Percentiles rank a stretch among this genome's conserved stretches.
These are phyloP conservation scores for Metschnikowia aberdeeniae DNA, from an alignment of 805 yeast genomes.

Conservation along the genomic window DNA sequence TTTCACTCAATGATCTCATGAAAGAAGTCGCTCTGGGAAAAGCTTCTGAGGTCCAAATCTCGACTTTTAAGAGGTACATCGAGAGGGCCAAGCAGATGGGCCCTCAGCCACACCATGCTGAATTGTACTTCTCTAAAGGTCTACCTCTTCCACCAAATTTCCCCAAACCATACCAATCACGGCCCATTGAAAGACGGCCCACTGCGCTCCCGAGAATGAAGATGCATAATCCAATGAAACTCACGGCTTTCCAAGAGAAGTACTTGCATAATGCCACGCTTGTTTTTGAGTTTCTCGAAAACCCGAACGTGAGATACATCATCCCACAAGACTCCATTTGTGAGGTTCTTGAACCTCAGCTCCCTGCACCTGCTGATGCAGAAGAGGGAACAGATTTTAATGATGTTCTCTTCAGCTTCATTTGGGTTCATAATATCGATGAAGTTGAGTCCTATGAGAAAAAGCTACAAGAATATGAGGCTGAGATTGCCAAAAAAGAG, in stretches of 20 bases:
- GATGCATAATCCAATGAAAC: conserved; percentile 45
- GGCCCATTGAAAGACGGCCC: conserved; percentile 16
- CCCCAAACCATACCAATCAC: conserved; percentile 14
- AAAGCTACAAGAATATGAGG: conserved; percentile 27
- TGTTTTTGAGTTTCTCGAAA: conserved; percentile 81
- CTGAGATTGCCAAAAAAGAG: conserved; percentile 24
- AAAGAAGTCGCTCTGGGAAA: conserved; percentile 79
- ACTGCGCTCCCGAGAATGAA: conserved; percentile 12
- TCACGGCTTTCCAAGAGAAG: conserved; percentile 75
- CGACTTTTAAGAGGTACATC: conserved; percentile 76
- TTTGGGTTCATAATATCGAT: conserved; percentile 47
- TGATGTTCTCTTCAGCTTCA: conserved; percentile 46
- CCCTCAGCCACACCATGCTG: conserved; percentile 42
- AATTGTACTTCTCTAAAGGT: conserved; percentile 20
- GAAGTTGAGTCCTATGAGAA: conserved; percentile 47
- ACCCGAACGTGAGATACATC: conserved; percentile 65
- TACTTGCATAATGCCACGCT: conserved; percentile 66
- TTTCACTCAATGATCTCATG: conserved; percentile 68
- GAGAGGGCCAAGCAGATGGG: conserved; percentile 77
- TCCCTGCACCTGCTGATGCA: conserved; percentile 24
- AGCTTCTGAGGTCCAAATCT: conserved; percentile 68
- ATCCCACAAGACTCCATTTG: conserved; percentile 75
- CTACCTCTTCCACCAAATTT: conserved; percentile 18
- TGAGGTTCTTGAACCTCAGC: conserved; percentile 42
- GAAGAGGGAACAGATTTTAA: conserved; percentile 20